Percentiles rank a stretch among this genome's conserved stretches.
phyloP scores from a whole-genome alignment of 495 filamentous ascomycete genomes.

The Xylaria venustula region DNA sequence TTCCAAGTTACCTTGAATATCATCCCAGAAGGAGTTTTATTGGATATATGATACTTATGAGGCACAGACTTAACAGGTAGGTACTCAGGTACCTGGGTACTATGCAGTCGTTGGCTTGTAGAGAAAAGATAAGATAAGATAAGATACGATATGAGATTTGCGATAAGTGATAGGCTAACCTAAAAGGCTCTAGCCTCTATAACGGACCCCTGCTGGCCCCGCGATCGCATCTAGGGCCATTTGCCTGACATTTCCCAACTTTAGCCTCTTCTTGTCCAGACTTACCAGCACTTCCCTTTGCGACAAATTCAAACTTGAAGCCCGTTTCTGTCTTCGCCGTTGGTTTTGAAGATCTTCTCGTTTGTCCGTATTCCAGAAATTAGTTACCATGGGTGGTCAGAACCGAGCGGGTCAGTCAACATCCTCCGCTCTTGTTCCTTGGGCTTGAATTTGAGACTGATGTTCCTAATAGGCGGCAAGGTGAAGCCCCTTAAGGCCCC shows the following conservation, averaged over 20 bases:
- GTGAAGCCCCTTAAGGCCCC: conserved; percentile 78
- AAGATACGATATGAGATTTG: neutral
- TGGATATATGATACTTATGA: no score
- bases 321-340: neutral
- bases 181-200: neutral
- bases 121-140: neutral
- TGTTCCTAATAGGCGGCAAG: conserved; percentile 64
- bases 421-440: neutral
- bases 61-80: no score
- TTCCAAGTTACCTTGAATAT: no score
- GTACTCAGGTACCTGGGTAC: neutral
- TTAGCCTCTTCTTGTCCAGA: neutral
- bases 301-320: neutral
- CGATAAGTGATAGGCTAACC: neutral
- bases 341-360: neutral
- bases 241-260: neutral
- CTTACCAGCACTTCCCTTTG: neutral
- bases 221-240: neutral
- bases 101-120: no score
- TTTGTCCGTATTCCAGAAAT: neutral
- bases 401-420: conserved; percentile 60
- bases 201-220: conserved; percentile 1
- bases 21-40: no score
- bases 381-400: conserved; percentile 58
- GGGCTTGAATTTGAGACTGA: conserved; percentile 15